Conservation (phyloP, 2,329 filamentous ascomycete genomes). For the Cladobotryum protrusum region DNA sequence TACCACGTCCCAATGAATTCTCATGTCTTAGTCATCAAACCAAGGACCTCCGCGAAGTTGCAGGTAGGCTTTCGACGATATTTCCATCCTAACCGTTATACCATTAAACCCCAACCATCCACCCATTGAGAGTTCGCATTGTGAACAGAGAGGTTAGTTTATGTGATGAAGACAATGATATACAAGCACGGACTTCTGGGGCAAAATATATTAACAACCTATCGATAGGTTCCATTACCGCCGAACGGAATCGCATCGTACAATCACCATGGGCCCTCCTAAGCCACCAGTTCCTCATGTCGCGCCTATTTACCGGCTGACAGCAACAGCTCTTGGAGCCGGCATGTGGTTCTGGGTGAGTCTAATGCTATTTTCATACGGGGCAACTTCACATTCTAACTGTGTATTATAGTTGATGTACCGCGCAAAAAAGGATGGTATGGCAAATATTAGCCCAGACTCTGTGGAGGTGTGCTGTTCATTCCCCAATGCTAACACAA, state of each 20-base stretch:
- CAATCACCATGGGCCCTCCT: conserved; percentile 27
- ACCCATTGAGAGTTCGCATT: too few species aligned
- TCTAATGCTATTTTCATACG: background rate
- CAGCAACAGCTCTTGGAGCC: conserved; percentile 80
- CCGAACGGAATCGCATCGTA: background rate
- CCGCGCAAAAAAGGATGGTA: conserved; percentile 13
- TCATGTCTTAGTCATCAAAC: too few species aligned
- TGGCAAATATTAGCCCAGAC: background rate
- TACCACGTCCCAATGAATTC: too few species aligned
- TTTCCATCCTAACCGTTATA: too few species aligned
- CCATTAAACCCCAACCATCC: too few species aligned
- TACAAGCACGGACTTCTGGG: too few species aligned
- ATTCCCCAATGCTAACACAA: background rate
- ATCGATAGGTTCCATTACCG: too few species aligned
- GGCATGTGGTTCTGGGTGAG: conserved; percentile 27
- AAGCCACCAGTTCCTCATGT: conserved; percentile 44
- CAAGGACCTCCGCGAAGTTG: too few species aligned
- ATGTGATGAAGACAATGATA: too few species aligned
- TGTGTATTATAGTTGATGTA: conserved; percentile 7
- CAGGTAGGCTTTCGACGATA: too few species aligned
- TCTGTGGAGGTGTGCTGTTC: background rate
- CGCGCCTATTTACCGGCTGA: conserved; percentile 68
- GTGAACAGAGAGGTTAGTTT: too few species aligned
- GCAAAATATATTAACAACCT: too few species aligned
- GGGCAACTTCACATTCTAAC: conserved; percentile 2